Conservation (phyloP, 2,329 filamentous ascomycete genomes). For the Aspergillus sp. region DNA sequence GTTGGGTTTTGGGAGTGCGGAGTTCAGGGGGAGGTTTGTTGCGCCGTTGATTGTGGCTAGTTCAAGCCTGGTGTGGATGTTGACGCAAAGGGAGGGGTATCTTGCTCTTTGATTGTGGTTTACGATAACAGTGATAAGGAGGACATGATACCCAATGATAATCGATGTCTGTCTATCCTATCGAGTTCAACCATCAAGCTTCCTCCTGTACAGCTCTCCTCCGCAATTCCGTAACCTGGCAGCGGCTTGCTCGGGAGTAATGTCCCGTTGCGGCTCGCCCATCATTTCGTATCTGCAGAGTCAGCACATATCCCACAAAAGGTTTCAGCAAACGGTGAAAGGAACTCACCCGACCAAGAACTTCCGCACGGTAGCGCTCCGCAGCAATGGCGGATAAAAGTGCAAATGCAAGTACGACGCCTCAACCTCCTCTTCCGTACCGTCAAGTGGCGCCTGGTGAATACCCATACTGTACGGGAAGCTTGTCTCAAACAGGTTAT, state of each 20-base stretch:
- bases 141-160: neutral
- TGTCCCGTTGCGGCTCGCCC: conserved; percentile 96
- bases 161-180: neutral
- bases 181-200: conserved; percentile 28
- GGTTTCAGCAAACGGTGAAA: neutral
- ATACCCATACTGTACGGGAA: conserved; percentile 98
- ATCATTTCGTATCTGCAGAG: conserved; percentile 71
- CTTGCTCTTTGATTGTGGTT: conserved; percentile 13
- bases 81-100: conserved; percentile 46
- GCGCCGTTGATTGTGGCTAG: conserved; percentile 54
- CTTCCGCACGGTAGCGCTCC: conserved; percentile 89
- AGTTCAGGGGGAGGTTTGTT: conserved; percentile 53
- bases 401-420: conserved; percentile 91
- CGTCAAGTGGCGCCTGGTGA: conserved; percentile 85
- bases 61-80: conserved; percentile 55
- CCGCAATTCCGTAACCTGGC: conserved; percentile 67
- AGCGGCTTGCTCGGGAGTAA: conserved; percentile 93
- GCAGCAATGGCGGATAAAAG: conserved; percentile 89
- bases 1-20: conserved; percentile 68
- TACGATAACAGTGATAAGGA: neutral
- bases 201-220: conserved; percentile 76
- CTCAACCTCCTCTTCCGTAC: conserved; percentile 74
- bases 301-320: conserved; percentile 7
- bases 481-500: conserved; percentile 93
- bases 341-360: conserved; percentile 70